These are phyloP conservation scores for Fusarium cicatricum DNA, from an alignment of 2,329 filamentous ascomycete species.

Conservation along the genomic window DNA sequence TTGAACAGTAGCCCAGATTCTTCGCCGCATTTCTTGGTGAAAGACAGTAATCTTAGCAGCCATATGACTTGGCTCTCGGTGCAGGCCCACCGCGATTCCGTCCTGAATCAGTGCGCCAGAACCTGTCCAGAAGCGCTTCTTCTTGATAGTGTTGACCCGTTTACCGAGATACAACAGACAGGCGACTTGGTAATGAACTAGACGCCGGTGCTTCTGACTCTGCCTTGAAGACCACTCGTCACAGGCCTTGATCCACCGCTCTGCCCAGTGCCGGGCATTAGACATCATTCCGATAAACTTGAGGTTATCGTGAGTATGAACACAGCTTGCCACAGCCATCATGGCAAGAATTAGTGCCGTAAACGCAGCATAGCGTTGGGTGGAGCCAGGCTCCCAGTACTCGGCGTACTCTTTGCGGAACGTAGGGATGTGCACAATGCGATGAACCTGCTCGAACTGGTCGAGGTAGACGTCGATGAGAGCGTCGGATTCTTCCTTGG, in stretches of 20 bases:
- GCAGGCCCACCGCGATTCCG: slow-evolving; percentile 65
- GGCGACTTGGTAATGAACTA: slow-evolving; percentile 68
- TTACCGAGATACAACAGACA: slow-evolving; percentile 69
- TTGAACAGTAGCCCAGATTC: slow-evolving; percentile 68
- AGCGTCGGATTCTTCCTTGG: slow-evolving; percentile 57
- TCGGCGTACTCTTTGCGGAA: slow-evolving; percentile 64
- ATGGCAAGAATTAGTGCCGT: slow-evolving; percentile 67
- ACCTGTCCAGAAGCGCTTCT: slow-evolving; percentile 70
- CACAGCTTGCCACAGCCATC: slow-evolving; percentile 66
- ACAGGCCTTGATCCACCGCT: slow-evolving; percentile 64
- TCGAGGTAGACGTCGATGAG: slow-evolving; percentile 61
- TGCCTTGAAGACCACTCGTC: slow-evolving; percentile 63
- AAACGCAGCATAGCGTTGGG: slow-evolving; percentile 59
- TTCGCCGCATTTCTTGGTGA: slow-evolving; percentile 68
- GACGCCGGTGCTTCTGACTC: slow-evolving; percentile 67
- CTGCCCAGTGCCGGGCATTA: slow-evolving; percentile 61
- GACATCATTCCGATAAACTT: slow-evolving; percentile 68
- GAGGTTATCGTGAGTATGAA: slow-evolving; percentile 60
- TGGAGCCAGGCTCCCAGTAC: slow-evolving; percentile 60
- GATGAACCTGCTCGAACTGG: slow-evolving; percentile 64
- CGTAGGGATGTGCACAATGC: slow-evolving; percentile 67
- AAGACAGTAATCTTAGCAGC: slow-evolving; percentile 64
- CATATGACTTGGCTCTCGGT: slow-evolving; percentile 66
- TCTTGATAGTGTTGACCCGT: slow-evolving; percentile 69
- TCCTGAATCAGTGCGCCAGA: slow-evolving; percentile 65